Percentiles rank a stretch among this genome's conserved stretches.
These are phyloP conservation scores for Anaeromyces robustus DNA, from an alignment of 192 early-diverging fungal genomes.

Conservation along the genomic window DNA sequence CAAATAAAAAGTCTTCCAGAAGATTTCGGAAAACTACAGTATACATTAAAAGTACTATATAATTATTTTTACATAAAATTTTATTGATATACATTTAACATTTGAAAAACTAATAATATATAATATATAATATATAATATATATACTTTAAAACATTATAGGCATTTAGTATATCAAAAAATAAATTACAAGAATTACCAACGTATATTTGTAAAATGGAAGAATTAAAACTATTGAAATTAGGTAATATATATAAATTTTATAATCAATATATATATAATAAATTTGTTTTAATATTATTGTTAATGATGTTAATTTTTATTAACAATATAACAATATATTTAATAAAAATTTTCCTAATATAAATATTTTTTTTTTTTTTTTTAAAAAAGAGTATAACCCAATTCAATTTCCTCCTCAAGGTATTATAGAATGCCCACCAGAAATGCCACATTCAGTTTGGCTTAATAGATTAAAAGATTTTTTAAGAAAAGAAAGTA, in stretches of 20 bases:
- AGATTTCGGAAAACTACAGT: not conserved
- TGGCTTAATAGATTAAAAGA: not conserved
- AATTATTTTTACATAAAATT: too few relatives aligned
- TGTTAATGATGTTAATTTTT: too few relatives aligned
- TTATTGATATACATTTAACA: too few relatives aligned
- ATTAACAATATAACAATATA: too few relatives aligned
- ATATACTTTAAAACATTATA: not conserved
- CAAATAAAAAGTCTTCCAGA: not conserved
- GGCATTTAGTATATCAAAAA: not conserved
- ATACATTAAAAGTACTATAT: not conserved
- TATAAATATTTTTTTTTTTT: too few relatives aligned
- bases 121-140: too few relatives aligned
- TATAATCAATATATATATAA: too few relatives aligned
- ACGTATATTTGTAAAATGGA: not conserved
- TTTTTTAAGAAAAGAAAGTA: not conserved
- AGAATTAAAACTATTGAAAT: not conserved
- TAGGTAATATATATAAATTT: not conserved
- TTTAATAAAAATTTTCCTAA: too few relatives aligned
- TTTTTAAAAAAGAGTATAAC: not conserved
- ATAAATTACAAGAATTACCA: not conserved
- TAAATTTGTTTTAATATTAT: too few relatives aligned
- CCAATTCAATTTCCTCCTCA: not conserved
- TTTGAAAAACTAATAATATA: too few relatives aligned
- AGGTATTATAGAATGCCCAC: not conserved
- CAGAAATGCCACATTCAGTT: not conserved